Evolutionary conservation across 75 land plant genomes (phyloP), one percentile per base, ranked within the genome.

Genomic region (Chamaecyparis obtusa): DNA sequence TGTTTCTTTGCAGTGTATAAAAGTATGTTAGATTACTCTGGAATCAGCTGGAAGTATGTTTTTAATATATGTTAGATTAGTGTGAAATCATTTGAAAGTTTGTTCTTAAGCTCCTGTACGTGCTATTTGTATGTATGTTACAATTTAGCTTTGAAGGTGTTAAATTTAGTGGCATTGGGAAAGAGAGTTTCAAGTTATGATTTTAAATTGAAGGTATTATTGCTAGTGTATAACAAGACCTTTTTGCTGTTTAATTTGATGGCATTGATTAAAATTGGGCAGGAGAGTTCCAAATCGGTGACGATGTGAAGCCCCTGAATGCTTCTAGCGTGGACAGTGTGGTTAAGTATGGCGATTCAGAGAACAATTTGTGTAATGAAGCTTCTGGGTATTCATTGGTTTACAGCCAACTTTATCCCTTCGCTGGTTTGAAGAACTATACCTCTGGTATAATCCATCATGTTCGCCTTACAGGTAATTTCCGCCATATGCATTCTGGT

Each of bases 391-490:
- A 88, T 74, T 93, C 98, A 30, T 92, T 93, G 3, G 86, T 98
- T 21, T 98, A 98, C 87, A 93, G 84, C 77, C 99, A 98, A 86
- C 91, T 94, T 17, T 98, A 98, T 86, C 96, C 98, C 24, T 95
- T 88, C 85, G 86, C 93, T 85, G 99, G 99, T 43, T 88, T 96
- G n/a, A 88, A 89, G 87, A 98, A 98, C 78, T 98, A 98, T 86
- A 95, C 98, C 5, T 98, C 99, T 36, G 98, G 98, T 32, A 96
- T 98, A 57, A 98, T 98, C 49, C 99, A 98, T 83, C 99, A 94
- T 90, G 99, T 95, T 83, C 95, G 91, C 15, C 89, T 98, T 48
- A 91, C 87, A 81, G 99, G 99, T 97, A 87, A 30, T 33, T 30
- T 27, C 7, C 15, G 55, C 16, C 16, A 51, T 51, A 51, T 51